Evolutionary conservation across 2,329 filamentous ascomycete genomes (phyloP).

Genomic region (Cadophora malorum): DNA sequence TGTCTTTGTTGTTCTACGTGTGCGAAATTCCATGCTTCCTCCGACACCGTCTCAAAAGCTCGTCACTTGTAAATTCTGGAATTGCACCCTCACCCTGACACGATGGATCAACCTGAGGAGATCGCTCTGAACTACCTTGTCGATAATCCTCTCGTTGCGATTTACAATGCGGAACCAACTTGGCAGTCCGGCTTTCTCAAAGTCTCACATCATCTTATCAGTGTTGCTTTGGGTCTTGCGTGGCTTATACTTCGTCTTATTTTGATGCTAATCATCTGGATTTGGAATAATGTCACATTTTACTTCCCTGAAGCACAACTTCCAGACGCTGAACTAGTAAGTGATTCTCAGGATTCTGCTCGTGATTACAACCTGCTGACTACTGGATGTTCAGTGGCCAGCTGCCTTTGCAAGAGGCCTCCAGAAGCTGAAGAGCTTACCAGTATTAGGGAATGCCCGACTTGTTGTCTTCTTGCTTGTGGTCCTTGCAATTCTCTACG

Average conservation of each 20-base stretch:
- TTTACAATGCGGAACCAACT: slow-evolving; percentile 14
- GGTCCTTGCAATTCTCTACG: neutral
- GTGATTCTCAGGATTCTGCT: neutral
- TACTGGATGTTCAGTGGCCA: neutral
- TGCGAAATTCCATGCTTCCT: neutral
- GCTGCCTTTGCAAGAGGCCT: slow-evolving; percentile 3
- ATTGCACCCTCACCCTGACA: neutral
- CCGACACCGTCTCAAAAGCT: neutral
- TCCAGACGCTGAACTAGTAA: neutral
- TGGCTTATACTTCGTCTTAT: slow-evolving; percentile 10
- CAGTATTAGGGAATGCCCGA: neutral
- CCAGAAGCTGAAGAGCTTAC: neutral
- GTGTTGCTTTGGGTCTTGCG: slow-evolving; percentile 2
- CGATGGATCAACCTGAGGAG: slow-evolving; percentile 1
- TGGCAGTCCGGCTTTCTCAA: neutral
- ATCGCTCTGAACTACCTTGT: neutral
- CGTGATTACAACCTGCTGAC: neutral
- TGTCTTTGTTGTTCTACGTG: neutral
- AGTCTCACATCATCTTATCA: neutral
- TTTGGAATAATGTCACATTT: neutral
- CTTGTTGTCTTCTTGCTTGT: neutral
- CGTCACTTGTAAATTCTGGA: too few relatives aligned
- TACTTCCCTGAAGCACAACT: neutral
- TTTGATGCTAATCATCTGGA: slow-evolving; percentile 3
- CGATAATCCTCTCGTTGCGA: slow-evolving; percentile 18